Conservation (phyloP, 2,329 filamentous ascomycete genomes). For the Talaromyces albobiverticillius region DNA sequence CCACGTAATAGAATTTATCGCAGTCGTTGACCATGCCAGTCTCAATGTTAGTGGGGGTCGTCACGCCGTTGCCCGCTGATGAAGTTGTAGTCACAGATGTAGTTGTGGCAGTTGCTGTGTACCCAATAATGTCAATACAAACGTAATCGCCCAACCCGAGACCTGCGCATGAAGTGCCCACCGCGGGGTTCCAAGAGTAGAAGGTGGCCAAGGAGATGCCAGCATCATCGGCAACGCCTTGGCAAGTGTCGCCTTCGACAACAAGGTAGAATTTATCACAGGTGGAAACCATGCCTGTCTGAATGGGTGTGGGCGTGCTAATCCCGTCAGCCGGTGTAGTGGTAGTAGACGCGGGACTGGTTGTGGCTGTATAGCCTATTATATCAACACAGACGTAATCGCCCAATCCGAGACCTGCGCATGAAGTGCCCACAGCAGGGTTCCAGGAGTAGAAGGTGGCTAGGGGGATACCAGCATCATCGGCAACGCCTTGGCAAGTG, state of each 20-base stretch:
- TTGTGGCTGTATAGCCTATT: neutral
- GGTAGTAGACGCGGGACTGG: neutral
- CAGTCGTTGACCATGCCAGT: conserved; percentile 10
- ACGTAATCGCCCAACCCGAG: conserved; percentile 19
- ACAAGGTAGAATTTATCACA: conserved; percentile 17
- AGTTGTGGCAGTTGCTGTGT: conserved; percentile 3
- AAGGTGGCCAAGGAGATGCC: conserved; percentile 9
- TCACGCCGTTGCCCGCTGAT: neutral
- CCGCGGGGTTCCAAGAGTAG: conserved; percentile 21
- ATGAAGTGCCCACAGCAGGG: neutral
- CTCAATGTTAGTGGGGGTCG: neutral
- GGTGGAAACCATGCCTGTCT: conserved; percentile 13
- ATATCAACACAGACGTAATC: conserved; percentile 1
- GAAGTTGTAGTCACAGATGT: neutral
- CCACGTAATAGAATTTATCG: conserved; percentile 10
- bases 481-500: neutral
- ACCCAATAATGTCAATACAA: conserved; percentile 17
- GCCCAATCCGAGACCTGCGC: neutral
- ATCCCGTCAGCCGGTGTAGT: conserved; percentile 6
- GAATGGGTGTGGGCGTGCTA: neutral
- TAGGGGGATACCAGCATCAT: neutral
- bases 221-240: conserved; percentile 6
- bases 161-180: conserved; percentile 14
- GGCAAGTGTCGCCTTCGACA: conserved; percentile 14
- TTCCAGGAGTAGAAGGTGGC: neutral